Evolutionary conservation across 2,329 filamentous ascomycete species (phyloP), one percentile per base, ranked within the genome.

Genomic region (Alternaria sp.): DNA sequence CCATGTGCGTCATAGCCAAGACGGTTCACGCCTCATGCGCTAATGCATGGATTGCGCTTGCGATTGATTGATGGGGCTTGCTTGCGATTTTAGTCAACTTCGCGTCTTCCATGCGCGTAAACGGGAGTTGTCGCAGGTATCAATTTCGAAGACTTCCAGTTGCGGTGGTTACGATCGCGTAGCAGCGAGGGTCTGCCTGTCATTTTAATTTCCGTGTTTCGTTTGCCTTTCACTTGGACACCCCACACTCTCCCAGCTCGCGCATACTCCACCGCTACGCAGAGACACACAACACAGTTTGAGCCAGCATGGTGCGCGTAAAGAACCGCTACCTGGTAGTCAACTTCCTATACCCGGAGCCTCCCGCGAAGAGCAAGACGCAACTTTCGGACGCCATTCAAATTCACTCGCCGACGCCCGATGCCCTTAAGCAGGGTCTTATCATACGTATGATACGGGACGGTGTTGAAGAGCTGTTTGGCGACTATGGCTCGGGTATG

Each of bases 251-350:
- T 44, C 3, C 11, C 25, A 9, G 14, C 30, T 32, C 27, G 38
- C 38, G 38, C 38, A 54, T 28, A 20, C 51, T 10, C 1, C 5
- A 34, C 25, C 22, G 25, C 16, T 18, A 44, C 51, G 43, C 51
- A 44, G 7, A 38, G 18, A 22, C 30, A 51, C 14, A 25, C n/a
- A 25, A 45, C 20, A 51, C 32, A 14, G 20, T 38, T 51, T 53
- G 28, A 36, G 50, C 16, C 51, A 54, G 10, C 43, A 97, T 99
- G 95, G 95, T 99, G 62, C 92, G 95, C 75, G 88, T 98, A 69
- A 99, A 99, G 81, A 91, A 97, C 80, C 90, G 95, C 72, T 99
- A 99, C 79, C 87, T 99, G 18, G 88, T 98, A n/a, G 88, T 98
- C 64, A 92, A 97, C 76, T 93, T 98, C 67, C 85, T 98, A 48